Conservation (phyloP, 257 asterid genomes). For the Rhazya stricta region DNA sequence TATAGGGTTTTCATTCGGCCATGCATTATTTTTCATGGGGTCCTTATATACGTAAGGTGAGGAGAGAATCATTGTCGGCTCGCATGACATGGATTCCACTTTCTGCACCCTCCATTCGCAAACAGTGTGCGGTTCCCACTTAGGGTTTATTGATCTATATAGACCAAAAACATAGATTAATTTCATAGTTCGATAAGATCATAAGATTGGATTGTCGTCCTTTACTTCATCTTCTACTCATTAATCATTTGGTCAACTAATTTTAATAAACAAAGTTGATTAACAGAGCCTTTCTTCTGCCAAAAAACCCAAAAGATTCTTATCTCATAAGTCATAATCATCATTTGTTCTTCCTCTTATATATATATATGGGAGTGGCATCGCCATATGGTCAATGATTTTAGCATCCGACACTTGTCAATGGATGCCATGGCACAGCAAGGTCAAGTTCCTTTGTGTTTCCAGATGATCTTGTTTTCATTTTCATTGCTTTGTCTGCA, state of each 20-base stretch:
- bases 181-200: no score
- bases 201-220: no score
- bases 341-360: neutral
- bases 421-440: neutral
- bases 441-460: neutral
- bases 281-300: neutral
- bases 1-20: constrained; percentile 14
- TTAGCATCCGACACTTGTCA: neutral
- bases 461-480: neutral
- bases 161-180: no score
- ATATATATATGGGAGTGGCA: neutral
- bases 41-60: constrained; percentile 25
- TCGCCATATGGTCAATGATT: neutral
- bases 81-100: constrained; percentile 33
- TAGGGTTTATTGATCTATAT: no score
- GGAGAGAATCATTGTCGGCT: constrained; percentile 27
- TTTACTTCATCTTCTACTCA: neutral
- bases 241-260: constrained; percentile 2
- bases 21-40: constrained; percentile 31
- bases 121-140: no score
- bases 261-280: neutral
- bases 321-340: neutral
- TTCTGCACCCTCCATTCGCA: constrained; percentile 17
- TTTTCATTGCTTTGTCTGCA: neutral
- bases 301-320: neutral